Percentiles rank a stretch among this genome's conserved stretches.
Conservation (phyloP, 441 rosid genomes). For the Jatropha multifida region DNA sequence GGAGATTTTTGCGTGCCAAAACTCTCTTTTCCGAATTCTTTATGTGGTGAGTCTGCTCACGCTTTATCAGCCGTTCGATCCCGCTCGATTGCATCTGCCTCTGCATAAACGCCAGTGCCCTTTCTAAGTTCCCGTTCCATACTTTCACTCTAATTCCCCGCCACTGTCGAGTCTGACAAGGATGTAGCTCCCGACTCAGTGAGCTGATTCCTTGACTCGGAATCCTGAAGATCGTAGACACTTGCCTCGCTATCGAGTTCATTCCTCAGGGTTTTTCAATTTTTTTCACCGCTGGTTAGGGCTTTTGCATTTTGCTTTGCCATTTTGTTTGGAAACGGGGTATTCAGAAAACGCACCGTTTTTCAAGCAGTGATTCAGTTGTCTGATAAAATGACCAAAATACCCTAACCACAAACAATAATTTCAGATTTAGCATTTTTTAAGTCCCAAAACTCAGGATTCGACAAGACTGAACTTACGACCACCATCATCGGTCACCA, state of each 20-base stretch:
- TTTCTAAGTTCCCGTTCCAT: conserved; percentile 57
- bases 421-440: conserved; percentile 11
- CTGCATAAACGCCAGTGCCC: conserved; percentile 61
- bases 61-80: conserved; percentile 77
- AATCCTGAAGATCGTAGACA: conserved; percentile 26
- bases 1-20: conserved; percentile 65
- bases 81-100: conserved; percentile 81
- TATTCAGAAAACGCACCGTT: background rate
- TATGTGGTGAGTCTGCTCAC: conserved; percentile 55
- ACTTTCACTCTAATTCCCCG: conserved; percentile 86
- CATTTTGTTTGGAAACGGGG: background rate
- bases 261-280: conserved; percentile 24
- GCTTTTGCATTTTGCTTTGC: conserved; percentile 9
- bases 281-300: background rate
- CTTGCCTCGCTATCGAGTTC: conserved; percentile 51
- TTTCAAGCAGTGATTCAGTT: background rate
- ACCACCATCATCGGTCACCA: background rate
- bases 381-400: background rate
- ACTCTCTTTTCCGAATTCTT: conserved; percentile 93
- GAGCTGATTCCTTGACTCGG: conserved; percentile 28
- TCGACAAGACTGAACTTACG: background rate
- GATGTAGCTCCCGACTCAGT: conserved; percentile 13
- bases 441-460: conserved; percentile 4
- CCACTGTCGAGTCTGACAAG: conserved; percentile 48
- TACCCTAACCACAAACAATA: background rate